Base-by-base conservation (phyloP, 805 yeast genomes). In the Candida lessepsii region DNA sequence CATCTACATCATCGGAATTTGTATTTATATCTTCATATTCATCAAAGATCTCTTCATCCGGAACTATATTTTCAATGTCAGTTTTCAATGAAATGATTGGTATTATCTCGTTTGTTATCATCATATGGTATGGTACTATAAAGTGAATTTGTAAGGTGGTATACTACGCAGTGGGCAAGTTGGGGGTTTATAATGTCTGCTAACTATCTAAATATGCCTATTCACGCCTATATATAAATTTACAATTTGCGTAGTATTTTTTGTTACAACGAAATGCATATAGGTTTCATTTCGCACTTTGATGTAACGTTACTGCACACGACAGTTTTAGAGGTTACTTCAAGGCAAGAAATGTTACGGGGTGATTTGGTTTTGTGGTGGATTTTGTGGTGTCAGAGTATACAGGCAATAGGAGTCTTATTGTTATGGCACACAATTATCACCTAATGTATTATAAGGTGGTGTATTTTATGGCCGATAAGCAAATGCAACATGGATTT, bases 1-100 rank as follows among this genome's bases (percentile, higher is more conserved):
- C 27, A 8, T 41, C 45, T 4, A 35, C n/a, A 3, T 35, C 39
- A 18, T 35, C 39, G 4, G 39, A 35, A 7, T 36, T 36, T 11
- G 34, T 36, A 9, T 29, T 16, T 18, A 25, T 26, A 5, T 34
- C 37, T 17, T 26, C 29, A 36, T 29, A 33, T 16, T 36, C 39
- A 28, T 28, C 39, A 29, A 36, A 21, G 8, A 36, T 23, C 9
- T 36, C 32, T 10, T 35, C 26, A 15, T 35, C 26, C 24, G 14
- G 31, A 9, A 27, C 29, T 6, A 32, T 21, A 13, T 26, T 26
- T 13, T 26, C 29, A 15, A 32, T 23, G 9, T 32, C 27, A 3
- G 27, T 9, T 13, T 32, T 32, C 15, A 32, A 32, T 13, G 35
- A 21, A 3, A 32, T 21, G 6, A 32, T 21, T 9, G 35, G 35